Evolutionary conservation across 1,284 basidiomycete genomes (phyloP).

Genomic region (Irpex lacteus): DNA sequence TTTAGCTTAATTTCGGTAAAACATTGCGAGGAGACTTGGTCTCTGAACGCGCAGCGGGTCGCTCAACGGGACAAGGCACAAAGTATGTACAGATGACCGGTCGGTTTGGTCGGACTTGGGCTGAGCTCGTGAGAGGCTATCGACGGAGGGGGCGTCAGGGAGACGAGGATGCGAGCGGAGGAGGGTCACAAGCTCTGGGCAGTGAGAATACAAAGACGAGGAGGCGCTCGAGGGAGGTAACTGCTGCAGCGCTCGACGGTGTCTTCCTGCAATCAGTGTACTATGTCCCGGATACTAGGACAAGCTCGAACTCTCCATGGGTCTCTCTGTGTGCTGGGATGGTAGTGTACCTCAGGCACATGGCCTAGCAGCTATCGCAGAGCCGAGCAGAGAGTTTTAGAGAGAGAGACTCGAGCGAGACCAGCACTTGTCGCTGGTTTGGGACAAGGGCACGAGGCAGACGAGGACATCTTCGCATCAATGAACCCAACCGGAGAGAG

Average conservation of each 20-base stretch:
- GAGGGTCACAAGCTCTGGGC: slow-evolving; percentile 2
- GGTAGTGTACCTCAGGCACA: no score
- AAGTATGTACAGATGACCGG: not conserved
- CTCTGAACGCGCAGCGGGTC: no score
- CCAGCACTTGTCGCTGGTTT: not conserved
- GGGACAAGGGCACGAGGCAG: slow-evolving; percentile 1
- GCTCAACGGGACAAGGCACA: not conserved
- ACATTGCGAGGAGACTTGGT: not conserved
- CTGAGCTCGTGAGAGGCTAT: not conserved
- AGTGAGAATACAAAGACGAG: slow-evolving; percentile 3
- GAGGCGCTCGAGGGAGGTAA: not conserved
- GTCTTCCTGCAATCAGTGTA: not conserved
- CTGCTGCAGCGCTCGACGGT: not conserved
- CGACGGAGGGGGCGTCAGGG: not conserved
- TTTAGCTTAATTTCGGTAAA: slow-evolving; percentile 7
- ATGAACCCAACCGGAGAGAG: slow-evolving; percentile 1
- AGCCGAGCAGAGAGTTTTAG: no score
- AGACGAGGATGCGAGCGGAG: not conserved
- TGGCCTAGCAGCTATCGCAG: no score
- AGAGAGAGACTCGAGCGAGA: no score
- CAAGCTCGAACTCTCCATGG: no score
- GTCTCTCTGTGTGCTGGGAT: no score
- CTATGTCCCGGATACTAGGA: not conserved
- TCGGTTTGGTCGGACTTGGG: no score
- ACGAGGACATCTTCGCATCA: not conserved